Base-by-base conservation (phyloP, 2,329 filamentous ascomycete genomes). In the Coleophoma cylindrospora region DNA sequence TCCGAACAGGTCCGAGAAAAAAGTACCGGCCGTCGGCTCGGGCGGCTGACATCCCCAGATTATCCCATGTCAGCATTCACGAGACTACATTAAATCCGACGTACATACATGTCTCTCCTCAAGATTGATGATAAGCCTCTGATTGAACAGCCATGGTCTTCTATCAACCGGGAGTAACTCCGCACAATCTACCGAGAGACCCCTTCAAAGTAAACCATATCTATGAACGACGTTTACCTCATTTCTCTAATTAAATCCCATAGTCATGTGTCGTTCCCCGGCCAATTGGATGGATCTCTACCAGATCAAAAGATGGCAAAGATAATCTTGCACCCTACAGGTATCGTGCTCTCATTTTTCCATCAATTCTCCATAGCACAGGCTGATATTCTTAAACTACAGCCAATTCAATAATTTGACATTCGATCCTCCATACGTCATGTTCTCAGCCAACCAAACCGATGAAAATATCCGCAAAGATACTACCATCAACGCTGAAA, bases 231-330 rank as follows among this genome's bases (percentile, higher is more conserved):
- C 37, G 2, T 2, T 14, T 7, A 22, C 7, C n/a, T 43, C 17
- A 34, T 19, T 34, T 34, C 32, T 34, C 21, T 33, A 43, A 41
- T 34, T 3, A 19, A 2, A 21, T 4, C 50, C 9, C 15, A 8
- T 50, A 77, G 72, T 71, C 73, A 34, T 83, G 80, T 63, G 79
- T 84, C 3, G 68, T 82, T 40, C 80, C 80, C 14, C 73, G 80
- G 14, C 79, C 80, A 19, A 83, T 84, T 47, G 81, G 80, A 55
- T 84, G 80, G 79, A 83, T 84, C 58, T 79, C 74, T 19, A 81
- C 80, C 1, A 68, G 73, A 51, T 75, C 73, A n/a, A 60, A 64
- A 14, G 55, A 62, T 7, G 73, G 74, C 51, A 60, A 66, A 45
- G 68, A 76, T 60, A 83, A 83, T 56, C 72, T 84, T 2, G 80